These are phyloP conservation scores for Cyclanthera cordifolia DNA, from an alignment of 306 rosid genomes.

Conservation along the genomic window DNA sequence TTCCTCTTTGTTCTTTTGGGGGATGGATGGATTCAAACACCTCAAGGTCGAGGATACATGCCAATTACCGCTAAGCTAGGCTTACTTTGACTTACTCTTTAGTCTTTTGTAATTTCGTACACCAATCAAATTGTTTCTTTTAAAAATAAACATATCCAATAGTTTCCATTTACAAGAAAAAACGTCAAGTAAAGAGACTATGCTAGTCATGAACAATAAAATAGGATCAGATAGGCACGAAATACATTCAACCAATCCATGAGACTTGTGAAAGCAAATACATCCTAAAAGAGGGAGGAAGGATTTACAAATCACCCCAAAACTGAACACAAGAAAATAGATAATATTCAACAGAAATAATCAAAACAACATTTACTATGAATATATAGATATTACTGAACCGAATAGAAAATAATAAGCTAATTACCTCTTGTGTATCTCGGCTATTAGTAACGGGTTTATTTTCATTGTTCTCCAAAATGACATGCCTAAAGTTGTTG, in stretches of 20 bases:
- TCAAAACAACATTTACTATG: neutral
- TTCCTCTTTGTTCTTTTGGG: too few species aligned
- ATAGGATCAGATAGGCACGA: neutral
- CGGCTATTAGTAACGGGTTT: slow-evolving; percentile 97
- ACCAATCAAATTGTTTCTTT: too few species aligned
- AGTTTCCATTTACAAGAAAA: neutral
- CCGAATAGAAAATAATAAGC: neutral
- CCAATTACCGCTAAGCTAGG: too few species aligned
- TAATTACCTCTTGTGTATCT: slow-evolving; percentile 86
- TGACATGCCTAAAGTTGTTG: slow-evolving; percentile 67
- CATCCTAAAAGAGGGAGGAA: too few species aligned
- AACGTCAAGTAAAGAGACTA: neutral
- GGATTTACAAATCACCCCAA: neutral
- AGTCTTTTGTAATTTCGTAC: too few species aligned
- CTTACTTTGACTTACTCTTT: too few species aligned
- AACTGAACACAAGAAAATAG: neutral
- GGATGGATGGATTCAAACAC: too few species aligned
- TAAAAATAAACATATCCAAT: neutral
- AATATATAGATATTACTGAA: too few species aligned
- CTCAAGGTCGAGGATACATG: too few species aligned
- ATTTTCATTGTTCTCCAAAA: slow-evolving; percentile 82
- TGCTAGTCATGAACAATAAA: neutral
- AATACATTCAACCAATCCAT: neutral
- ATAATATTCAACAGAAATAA: neutral
- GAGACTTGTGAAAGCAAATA: neutral